phyloP scores from a whole-genome alignment of 495 filamentous ascomycete genomes.

The Penicillium longicatenatum region DNA sequence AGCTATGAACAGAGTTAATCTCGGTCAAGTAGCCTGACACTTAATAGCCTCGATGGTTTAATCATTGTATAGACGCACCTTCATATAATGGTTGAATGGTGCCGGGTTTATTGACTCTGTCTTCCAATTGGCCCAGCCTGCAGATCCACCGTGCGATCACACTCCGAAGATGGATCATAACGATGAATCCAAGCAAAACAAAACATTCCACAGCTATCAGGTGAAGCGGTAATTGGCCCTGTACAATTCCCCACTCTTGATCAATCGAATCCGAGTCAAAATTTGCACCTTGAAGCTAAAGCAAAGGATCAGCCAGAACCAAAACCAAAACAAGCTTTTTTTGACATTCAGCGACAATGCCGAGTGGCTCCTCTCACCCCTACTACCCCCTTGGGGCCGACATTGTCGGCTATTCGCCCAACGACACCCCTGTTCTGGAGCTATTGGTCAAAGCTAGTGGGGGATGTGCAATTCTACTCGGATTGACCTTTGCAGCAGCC shows the following conservation, averaged over 20 bases:
- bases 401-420: constrained; percentile 63
- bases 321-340: constrained; percentile 10
- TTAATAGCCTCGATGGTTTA: background rate
- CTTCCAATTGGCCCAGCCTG: constrained; percentile 11
- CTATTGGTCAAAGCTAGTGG: constrained; percentile 56
- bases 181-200: background rate
- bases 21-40: background rate
- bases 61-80: too few species aligned
- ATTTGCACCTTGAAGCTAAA: background rate
- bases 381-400: constrained; percentile 68
- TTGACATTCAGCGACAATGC: constrained; percentile 16
- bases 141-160: constrained; percentile 16
- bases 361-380: constrained; percentile 52
- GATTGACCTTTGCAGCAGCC: constrained; percentile 49
- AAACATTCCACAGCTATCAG: background rate
- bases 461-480: constrained; percentile 53
- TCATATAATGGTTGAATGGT: background rate
- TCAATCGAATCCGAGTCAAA: background rate
- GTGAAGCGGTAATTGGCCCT: background rate
- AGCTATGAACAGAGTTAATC: too few species aligned
- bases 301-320: background rate
- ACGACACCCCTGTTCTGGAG: constrained; percentile 54
- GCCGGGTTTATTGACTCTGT: background rate
- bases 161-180: background rate
- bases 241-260: background rate